Conservation (phyloP, 257 asterid genomes). For the Linderniella brevidens region DNA sequence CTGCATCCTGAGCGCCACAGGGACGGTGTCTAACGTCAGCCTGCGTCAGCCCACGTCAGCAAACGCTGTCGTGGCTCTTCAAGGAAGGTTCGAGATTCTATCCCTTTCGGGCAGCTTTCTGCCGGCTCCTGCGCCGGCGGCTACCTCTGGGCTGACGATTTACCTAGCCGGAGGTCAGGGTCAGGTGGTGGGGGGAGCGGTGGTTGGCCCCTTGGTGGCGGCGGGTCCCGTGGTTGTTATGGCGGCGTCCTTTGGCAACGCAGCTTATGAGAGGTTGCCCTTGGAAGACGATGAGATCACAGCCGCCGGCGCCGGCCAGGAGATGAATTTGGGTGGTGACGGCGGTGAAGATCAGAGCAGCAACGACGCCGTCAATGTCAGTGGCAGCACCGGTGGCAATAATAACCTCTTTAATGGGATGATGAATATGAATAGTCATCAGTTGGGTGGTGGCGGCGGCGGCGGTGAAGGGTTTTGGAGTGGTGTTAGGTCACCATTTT, state of each 20-base stretch:
- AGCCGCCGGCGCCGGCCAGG: constrained; percentile 4
- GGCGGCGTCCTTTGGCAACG: constrained; percentile 92
- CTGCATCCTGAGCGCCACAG: constrained; percentile 64
- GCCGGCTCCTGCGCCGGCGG: constrained; percentile 88
- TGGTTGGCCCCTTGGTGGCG: constrained; percentile 66
- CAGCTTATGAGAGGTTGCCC: constrained; percentile 86
- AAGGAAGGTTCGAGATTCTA: constrained; percentile 72
- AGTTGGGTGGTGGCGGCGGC: too few relatives aligned
- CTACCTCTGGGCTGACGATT: constrained; percentile 69
- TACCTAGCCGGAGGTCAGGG: constrained; percentile 87
- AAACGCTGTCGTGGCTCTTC: constrained; percentile 59
- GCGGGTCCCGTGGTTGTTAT: constrained; percentile 84
- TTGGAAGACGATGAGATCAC: constrained; percentile 57
- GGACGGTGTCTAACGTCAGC: constrained; percentile 71
- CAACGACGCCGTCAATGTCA: constrained; percentile 16
- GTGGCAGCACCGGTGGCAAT: constrained; percentile 7
- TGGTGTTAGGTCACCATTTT: constrained; percentile 55
- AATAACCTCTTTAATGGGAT: constrained; percentile 29
- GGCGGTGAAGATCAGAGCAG: constrained; percentile 22
- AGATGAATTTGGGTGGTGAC: constrained; percentile 24
- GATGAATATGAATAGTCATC: too few relatives aligned
- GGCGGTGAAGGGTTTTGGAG: constrained; percentile 62
- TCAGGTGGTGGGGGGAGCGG: constrained; percentile 86
- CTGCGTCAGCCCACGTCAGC: constrained; percentile 67
- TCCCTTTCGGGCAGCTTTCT: constrained; percentile 77